Evolutionary conservation across 345 rosid species (phyloP), one percentile per base, ranked within the genome.

Genomic region (Ailanthus altissimus): DNA sequence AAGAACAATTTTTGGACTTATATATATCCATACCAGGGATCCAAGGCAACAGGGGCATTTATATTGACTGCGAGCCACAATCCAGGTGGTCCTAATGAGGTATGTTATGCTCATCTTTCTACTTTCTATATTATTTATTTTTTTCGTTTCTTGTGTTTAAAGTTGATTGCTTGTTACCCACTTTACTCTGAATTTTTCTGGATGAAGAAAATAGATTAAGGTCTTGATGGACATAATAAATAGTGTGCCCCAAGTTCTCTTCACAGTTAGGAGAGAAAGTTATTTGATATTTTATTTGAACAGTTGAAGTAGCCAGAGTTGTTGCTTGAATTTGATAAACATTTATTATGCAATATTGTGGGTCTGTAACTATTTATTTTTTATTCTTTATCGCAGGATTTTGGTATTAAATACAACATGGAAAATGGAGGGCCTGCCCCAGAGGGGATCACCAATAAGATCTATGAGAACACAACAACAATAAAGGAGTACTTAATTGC

Each of bases 341-440:
- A 21, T 72, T n/a, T 51, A 40, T 9, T 15, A n/a, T 68, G 50
- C 63, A 62, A 71, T 26, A 40, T 67, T 59, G 18, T 43, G 28
- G 53, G 69, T 32, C 28, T 66, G 3, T 74, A 47, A 38, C 23
- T 18, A 12, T 73, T 54, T 58, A 3, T 57, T 28, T 25, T 21
- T 56, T 50, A 6, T 25, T 58, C 62, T 40, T 18, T 43, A 13
- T 72, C 78, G 38, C 88, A 94, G 99, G 98, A 97, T 84, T 97
- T 97, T 88, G 99, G 98, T 76, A 94, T 94, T 85, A 97, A 97
- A 87, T 97, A 97, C 86, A 97, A 97, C 87, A 97, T 97, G 99
- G 99, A 88, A 83, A 97, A 92, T 72, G 99, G 99, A 81, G 99
- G 99, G 76, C 99, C 98, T 81, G 98, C 99, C 80, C 98, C 98